Base-by-base conservation (phyloP, 768 basidiomycete genomes). In the Calocybe gangraenosa region DNA sequence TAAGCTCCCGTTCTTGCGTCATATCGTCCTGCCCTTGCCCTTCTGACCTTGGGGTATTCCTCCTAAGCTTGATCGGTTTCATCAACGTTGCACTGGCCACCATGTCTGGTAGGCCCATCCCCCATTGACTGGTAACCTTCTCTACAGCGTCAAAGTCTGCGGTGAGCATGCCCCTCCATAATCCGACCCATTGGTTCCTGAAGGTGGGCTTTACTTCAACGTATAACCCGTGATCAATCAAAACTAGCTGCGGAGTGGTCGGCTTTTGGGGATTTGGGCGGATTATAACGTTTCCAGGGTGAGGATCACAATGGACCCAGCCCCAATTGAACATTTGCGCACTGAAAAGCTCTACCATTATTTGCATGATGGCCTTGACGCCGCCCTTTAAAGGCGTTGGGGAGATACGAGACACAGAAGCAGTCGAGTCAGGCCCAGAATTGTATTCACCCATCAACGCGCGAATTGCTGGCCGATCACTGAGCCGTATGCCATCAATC, bases 241-340 rank as follows among this genome's bases (percentile, higher is more conserved):
- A 71, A 23, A 96, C 86, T 50, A 92, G 70, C 55, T 87, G 83
- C 2, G 81, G 73, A 4, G 61, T 55, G 7, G 52, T 55, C 0
- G 72, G 74, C 15, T 67, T 54, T 13, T 58, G 57, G 15, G 81
- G 81, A 19, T 79, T 65, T 1, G 78, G 79, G 7, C 76, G 87
- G 55, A 84, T 78, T 63, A 80, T 79, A 48, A 94, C 76, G 63
- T 95, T 91, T 8, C 87, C 86, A 2, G 84, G 83, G 52, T 87
- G 80, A 0, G 79, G 80, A 46, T 82, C 80, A 58, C 91, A 91
- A 62, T 90, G 84, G 3, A 92, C 84, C 75, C 83, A 92, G 9
- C 92, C 92, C 87, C 87, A 96, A 47, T 77, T 76, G 62, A 96
- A 97, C 64, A 93, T 93, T 70, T 81, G 91, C 2, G 87, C 89